Percentiles rank a stretch among this genome's conserved stretches.
Evolutionary conservation across 176 grass and related monocot genomes (phyloP).

Genomic region (Eragrostis curvula): DNA sequence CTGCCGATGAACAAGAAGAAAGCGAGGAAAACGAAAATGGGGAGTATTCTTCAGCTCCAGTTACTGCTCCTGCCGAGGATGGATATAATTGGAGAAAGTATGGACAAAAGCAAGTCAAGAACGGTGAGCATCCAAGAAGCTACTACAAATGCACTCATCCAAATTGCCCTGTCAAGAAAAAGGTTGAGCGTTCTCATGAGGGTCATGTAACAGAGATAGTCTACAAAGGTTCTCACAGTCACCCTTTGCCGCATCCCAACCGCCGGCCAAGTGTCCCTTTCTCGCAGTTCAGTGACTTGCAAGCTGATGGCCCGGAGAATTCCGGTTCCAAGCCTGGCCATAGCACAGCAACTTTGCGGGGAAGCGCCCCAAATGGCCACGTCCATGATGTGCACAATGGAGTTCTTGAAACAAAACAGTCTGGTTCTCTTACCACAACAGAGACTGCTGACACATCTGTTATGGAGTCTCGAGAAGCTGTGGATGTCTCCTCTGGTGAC

Average conservation of each 20-base stretch:
- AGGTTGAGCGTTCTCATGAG: constrained; percentile 71
- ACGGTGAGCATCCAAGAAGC: constrained; percentile 66
- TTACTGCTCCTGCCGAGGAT: constrained; percentile 51
- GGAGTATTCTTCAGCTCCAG: constrained; percentile 41
- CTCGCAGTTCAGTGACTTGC: constrained; percentile 21
- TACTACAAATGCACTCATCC: constrained; percentile 85
- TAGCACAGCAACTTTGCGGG: constrained; percentile 21
- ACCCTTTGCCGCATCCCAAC: constrained; percentile 57
- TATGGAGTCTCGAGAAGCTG: constrained; percentile 44
- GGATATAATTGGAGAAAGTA: constrained; percentile 98
- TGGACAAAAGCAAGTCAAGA: constrained; percentile 81
- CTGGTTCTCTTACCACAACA: constrained; percentile 29
- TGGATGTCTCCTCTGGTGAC: constrained; percentile 67
- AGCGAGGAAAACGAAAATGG: constrained; percentile 35
- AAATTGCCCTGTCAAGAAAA: constrained; percentile 78
- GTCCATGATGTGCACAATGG: constrained; percentile 51
- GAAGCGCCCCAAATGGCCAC: constrained; percentile 33
- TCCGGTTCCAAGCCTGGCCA: constrained; percentile 30
- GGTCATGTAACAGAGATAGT: constrained; percentile 85
- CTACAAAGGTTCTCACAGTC: constrained; percentile 77
- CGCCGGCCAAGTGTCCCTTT: constrained; percentile 20
- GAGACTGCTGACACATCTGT: constrained; percentile 34
- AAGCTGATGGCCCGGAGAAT: constrained; percentile 38
- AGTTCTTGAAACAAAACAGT: constrained; percentile 44
- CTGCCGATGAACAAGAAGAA: constrained; percentile 26